phyloP scores from a whole-genome alignment of 2,329 filamentous ascomycete genomes.

The Talaromyces sp. region DNA sequence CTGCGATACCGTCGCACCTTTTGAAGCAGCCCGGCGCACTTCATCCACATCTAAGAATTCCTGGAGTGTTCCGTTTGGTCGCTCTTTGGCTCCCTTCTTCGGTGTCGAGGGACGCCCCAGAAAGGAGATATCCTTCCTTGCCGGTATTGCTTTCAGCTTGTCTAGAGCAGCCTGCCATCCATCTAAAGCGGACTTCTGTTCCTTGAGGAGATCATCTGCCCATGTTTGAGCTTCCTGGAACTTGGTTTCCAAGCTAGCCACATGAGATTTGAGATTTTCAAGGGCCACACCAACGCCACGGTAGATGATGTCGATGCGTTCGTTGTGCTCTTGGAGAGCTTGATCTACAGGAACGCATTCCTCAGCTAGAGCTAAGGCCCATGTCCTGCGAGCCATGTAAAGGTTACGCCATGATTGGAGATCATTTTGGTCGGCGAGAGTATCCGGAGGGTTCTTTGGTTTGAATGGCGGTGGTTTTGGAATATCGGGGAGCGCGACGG shows the following conservation, averaged over 20 bases:
- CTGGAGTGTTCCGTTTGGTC: constrained; percentile 59
- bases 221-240: constrained; percentile 47
- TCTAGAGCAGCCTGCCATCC: constrained; percentile 41
- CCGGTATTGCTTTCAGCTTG: constrained; percentile 41
- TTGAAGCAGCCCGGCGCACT: constrained; percentile 67
- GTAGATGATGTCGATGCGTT: constrained; percentile 55
- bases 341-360: constrained; percentile 66
- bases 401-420: constrained; percentile 84
- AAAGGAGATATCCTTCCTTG: constrained; percentile 43
- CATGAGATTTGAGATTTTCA: constrained; percentile 61
- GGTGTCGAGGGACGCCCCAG: constrained; percentile 40
- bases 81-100: constrained; percentile 41
- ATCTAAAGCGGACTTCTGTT: constrained; percentile 43
- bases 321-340: constrained; percentile 54
- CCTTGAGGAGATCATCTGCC: constrained; percentile 44
- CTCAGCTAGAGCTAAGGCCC: constrained; percentile 69
- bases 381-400: constrained; percentile 74
- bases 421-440: constrained; percentile 73
- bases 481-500: constrained; percentile 50
- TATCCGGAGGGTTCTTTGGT: constrained; percentile 69
- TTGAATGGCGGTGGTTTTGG: constrained; percentile 57
- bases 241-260: constrained; percentile 43
- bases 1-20: constrained; percentile 57
- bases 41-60: constrained; percentile 74
- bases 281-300: constrained; percentile 80